Conservation (phyloP, 768 basidiomycete genomes). For the Scleroderma citrinum region DNA sequence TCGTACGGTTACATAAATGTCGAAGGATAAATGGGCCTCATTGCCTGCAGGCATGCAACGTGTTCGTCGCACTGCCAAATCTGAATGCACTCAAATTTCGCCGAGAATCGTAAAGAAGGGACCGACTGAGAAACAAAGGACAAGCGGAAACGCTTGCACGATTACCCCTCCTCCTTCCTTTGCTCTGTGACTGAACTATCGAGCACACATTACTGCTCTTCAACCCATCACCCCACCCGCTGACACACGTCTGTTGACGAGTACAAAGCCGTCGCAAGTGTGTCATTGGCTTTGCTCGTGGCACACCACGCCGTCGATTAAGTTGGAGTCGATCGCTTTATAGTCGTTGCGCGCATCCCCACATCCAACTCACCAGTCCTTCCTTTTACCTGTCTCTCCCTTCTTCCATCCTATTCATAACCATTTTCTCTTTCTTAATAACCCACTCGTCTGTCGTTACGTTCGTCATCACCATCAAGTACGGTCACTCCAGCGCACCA, state of each 20-base stretch:
- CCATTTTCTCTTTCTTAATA: slow-evolving; percentile 14
- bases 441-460: slow-evolving; percentile 12
- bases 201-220: neutral
- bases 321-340: slow-evolving; percentile 44
- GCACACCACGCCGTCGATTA: slow-evolving; percentile 36
- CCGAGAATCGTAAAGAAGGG: slow-evolving; percentile 22
- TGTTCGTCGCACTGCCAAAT: slow-evolving; percentile 42
- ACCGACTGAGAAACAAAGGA: slow-evolving; percentile 35
- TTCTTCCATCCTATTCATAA: slow-evolving; percentile 15
- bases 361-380: slow-evolving; percentile 28
- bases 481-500: slow-evolving; percentile 7
- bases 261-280: slow-evolving; percentile 22
- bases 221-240: slow-evolving; percentile 5
- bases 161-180: slow-evolving; percentile 35
- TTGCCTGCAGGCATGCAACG: slow-evolving; percentile 79
- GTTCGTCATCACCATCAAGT: neutral
- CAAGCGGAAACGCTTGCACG: slow-evolving; percentile 50
- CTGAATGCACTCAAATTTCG: slow-evolving; percentile 43
- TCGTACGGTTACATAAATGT: slow-evolving; percentile 38
- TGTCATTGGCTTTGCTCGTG: slow-evolving; percentile 18
- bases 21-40: slow-evolving; percentile 25
- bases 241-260: slow-evolving; percentile 18
- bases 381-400: slow-evolving; percentile 31
- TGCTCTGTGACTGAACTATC: slow-evolving; percentile 42
- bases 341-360: slow-evolving; percentile 22